Evolutionary conservation across 2,329 filamentous ascomycete genomes (phyloP), one percentile per base, ranked within the genome.

Genomic region (Plenodomus tracheiphilus): DNA sequence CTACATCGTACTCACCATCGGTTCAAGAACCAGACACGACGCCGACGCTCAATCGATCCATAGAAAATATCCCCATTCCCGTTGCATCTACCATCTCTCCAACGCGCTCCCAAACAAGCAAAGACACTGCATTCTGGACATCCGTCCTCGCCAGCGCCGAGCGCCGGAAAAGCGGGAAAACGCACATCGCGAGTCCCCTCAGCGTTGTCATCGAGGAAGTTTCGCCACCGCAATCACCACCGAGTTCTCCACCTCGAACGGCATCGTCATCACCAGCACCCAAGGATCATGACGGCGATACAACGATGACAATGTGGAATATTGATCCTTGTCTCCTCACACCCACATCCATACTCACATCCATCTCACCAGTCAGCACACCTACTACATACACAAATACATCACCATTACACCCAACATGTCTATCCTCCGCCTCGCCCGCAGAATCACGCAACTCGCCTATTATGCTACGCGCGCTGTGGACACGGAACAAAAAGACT

Each of bases 111-210:
- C 28, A 15, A 4, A 32, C 28, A 40, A 49, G 15, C 53, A 60
- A 56, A 5, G 63, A 59, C 28, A 41, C 43, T 3, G 52, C 56
- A 15, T 59, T 70, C 41, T 70, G 64, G 65, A 49, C 52, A 13
- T 53, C 59, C 11, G 43, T 70, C 2, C 19, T 66, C 1, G 66
- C 59, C 13, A 66, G 62, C 18, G 59, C 64, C n/a, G 62, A 60
- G 32, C 50, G 61, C 36, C 48, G 64, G 21, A 68, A 59, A 46
- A 53, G 39, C 10, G 35, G 20, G n/a, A 19, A 4, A 7, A 22
- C 17, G 13, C 35, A 20, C 9, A 20, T 19, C 16, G 35, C 16
- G 5, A 18, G 16, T 17, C 35, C 35, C 6, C 35, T 37, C 3
- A 18, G 35, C 16, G 35, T 37, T 9, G 18, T 37, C 15, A 3